A percentile compares a stretch with the other conserved stretches of the same genome.
Evolutionary conservation across 768 basidiomycete species (phyloP).

Genomic region (Piloderma croceum): DNA sequence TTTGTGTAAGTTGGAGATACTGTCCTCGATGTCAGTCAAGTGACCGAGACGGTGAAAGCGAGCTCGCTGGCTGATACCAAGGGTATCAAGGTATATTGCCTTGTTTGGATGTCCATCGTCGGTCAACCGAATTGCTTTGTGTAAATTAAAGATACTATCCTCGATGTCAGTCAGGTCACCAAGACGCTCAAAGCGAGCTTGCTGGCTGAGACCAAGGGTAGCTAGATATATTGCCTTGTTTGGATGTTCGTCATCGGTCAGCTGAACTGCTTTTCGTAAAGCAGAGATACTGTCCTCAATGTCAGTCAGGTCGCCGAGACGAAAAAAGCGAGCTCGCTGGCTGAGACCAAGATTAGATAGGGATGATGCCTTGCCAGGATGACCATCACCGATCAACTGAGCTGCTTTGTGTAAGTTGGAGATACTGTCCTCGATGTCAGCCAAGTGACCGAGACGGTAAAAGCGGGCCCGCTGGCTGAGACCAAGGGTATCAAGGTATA

Average conservation of each 20-base stretch:
- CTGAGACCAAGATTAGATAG: conserved; percentile 17
- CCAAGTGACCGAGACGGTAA: conserved; percentile 16
- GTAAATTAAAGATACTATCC: conserved; percentile 4
- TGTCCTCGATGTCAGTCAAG: conserved; percentile 20
- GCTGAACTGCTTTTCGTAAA: conserved; percentile 9
- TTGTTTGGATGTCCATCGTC: conserved; percentile 1
- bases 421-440: conserved; percentile 21
- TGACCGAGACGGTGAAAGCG: conserved; percentile 20
- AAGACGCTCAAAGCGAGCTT: conserved; percentile 17
- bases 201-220: conserved; percentile 17
- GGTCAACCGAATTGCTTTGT: conserved; percentile 8
- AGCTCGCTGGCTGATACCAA: conserved; percentile 17
- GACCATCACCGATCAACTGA: conserved; percentile 3
- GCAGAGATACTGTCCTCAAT: conserved; percentile 17
- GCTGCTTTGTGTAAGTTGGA: conserved; percentile 5
- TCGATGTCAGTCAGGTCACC: conserved; percentile 22
- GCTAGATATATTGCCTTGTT: conserved; percentile 10
- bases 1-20: conserved; percentile 10
- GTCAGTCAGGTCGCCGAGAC: conserved; percentile 17
- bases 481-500: conserved; percentile 8
- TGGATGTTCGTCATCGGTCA: conserved; percentile 13
- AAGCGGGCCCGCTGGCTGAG: conserved; percentile 13
- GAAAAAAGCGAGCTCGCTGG: conserved; percentile 18
- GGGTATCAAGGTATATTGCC: conserved; percentile 6
- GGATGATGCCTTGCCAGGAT: neutral